Evolutionary conservation across 768 basidiomycete species (phyloP), one percentile per base, ranked within the genome.

Genomic region (Filobasidium floriforme): DNA sequence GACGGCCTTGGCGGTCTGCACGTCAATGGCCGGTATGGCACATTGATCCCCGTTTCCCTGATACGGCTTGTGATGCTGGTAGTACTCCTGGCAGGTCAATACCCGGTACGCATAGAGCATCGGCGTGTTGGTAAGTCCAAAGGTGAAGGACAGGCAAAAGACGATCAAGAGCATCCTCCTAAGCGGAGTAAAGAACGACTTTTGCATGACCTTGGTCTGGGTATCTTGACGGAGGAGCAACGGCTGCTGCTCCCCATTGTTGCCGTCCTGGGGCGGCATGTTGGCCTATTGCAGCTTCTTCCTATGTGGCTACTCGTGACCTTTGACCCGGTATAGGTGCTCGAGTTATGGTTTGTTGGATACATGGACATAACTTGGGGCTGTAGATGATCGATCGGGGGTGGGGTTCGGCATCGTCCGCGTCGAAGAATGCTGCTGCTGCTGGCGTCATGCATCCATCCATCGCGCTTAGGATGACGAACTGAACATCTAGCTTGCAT

Each of bases 31-130:
- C 5, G 66, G 67, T 12, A 71, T 37, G 12, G 69, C 65, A 61
- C 78, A 79, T n/a, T 71, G 29, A 60, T 79, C 76, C 3, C 64
- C 67, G 0, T 14, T 26, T 7, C 61, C 71, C 24, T 59, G 40
- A 44, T 62, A 73, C 1, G 57, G 64, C 1, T 49, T 37, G 43
- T 71, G 71, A 14, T 65, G 61, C 63, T 66, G 63, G 63, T 77
- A 76, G 41, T 71, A 74, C 22, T 70, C 73, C 1, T 79, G 73
- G 62, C 78, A 78, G 1, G 74, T 68, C 68, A 77, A 73, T 10
- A 68, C 63, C 10, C 75, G 54, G 67, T 74, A 73, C 0, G 73
- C 63, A 62, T 74, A 78, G 37, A 78, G 67, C 14, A 77, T 44
- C 1, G 75, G 71, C 0, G 78, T 76, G 6, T 74, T 71, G 11